Evolutionary conservation across 2,329 filamentous ascomycete species (phyloP), one percentile per base, ranked within the genome.

Genomic region (Microcyclospora pomicola): DNA sequence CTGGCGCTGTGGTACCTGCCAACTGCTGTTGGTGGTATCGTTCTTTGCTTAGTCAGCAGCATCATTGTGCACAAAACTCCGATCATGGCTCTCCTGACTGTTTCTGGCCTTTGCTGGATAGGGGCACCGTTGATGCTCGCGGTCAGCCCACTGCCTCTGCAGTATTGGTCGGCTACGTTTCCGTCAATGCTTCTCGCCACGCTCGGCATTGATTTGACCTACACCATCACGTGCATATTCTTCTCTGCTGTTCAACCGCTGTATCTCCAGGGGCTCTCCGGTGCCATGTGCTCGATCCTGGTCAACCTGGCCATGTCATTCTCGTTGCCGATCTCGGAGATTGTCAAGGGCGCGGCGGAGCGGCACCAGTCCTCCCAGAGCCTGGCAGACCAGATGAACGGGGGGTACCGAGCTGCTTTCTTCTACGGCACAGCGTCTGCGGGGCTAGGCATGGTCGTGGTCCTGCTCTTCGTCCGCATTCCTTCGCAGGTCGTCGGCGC

Each of bases 261-360:
- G 14, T 42, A 49, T 9, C 53, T 53, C 15, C 58, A 60, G 42
- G 58, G 54, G 12, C 41, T 60, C 4, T 53, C 53, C 2, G 58
- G 58, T 15, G 58, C 58, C 1, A 47, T 60, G 4, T 54, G 49
- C 16, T 58, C 53, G 10, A 57, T 57, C 33, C 43, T 59, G 4
- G 50, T 59, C 45, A 59, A 60, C 33, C 42, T 60, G 27, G 57
- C 52, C 16, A 59, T 60, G 44, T 54, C 56, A 1, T 57, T 60
- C 34, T 48, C 53, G 7, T 46, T 59, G 5, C 52, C 55, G 2
- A 50, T 60, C 11, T 52, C 53, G 0, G 53, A 58, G 27, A 55
- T 59, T 9, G 49, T 55, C 24, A 43, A 45, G 11, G 41, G 46
- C 19, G 44, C 45, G 32, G 52, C 48, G 9, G 32, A 43, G 33